Base-by-base conservation (phyloP, 768 basidiomycete species). In the Mycena galericulata region DNA sequence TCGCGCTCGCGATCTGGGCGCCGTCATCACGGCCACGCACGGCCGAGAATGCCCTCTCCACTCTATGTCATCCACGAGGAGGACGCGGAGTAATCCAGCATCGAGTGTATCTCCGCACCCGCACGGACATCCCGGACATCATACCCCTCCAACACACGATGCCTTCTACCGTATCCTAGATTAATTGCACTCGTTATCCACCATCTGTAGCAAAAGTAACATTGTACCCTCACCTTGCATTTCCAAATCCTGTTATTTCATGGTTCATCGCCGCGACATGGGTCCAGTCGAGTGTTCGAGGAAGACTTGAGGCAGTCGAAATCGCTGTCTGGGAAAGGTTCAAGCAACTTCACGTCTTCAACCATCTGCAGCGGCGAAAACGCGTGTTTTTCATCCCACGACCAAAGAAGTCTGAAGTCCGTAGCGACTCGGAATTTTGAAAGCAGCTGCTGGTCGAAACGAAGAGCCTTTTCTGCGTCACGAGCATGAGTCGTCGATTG, bases 1-100 rank as follows among this genome's bases (percentile, higher is more conserved):
- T 70, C 69, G 29, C 70, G 70, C 10, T 61, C 62, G 36, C 67
- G 63, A 27, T 68, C 67, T 20, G 29, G 60, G 17, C 66, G 70
- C 20, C 67, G 60, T 38, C 70, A 67, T 30, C 65, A 65, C 29
- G 27, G 57, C 30, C 58, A 54, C 34, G 12, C 43, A 6, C 65
- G 65, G 15, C 58, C 58, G 1, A 32, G 70, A 26, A 58, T 59
- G 47, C 70, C 67, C 26, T 72, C 70, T 18, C 70, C 70, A 47
- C 27, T 72, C 34, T 72, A 72, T 59, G 62, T 68, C 54, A 72
- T 72, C 41, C 62, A 65, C 1, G 70, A 72, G 63, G 70, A 72
- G 54, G 70, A 72, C 18, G 68, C 70, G 24, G 70, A 71, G 36
- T 71, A 46, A 59, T 45, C n/a, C 22, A 38, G 32, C 50, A 67